phyloP scores from a whole-genome alignment of 805 yeast genomes.

The Starmerella gropengiesseri region DNA sequence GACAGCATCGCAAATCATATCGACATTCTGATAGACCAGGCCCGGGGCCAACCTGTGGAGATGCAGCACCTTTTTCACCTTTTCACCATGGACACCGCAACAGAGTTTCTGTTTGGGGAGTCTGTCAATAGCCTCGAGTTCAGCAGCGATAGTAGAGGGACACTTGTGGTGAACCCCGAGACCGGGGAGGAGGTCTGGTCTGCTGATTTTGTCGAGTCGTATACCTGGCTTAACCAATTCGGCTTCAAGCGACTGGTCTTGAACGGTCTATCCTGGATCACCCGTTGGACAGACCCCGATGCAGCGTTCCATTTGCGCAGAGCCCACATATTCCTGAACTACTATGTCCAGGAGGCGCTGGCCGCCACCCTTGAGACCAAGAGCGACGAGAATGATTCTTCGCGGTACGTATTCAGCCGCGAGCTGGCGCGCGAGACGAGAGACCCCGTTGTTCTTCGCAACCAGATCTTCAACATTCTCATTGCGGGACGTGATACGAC shows the following conservation, averaged over 20 bases:
- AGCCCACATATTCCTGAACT: constrained; percentile 32
- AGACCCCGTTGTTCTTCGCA: constrained; percentile 36
- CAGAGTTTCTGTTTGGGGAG: constrained; percentile 26
- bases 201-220: constrained; percentile 23
- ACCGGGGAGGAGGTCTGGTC: constrained; percentile 21
- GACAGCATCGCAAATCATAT: constrained; percentile 26
- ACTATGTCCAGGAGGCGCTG: constrained; percentile 34
- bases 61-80: constrained; percentile 20
- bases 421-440: constrained; percentile 38
- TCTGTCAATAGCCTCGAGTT: constrained; percentile 17
- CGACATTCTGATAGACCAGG: constrained; percentile 18
- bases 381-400: constrained; percentile 26
- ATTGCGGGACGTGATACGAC: constrained; percentile 44
- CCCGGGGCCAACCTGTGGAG: constrained; percentile 13
- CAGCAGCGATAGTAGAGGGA: constrained; percentile 5
- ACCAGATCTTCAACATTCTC: constrained; percentile 39
- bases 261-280: constrained; percentile 13
- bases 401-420: constrained; percentile 36
- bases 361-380: constrained; percentile 19
- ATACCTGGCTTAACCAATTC: constrained; percentile 13
- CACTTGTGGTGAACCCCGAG: constrained; percentile 1
- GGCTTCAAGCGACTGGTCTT: constrained; percentile 11
- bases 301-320: constrained; percentile 29
- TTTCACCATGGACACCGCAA: constrained; percentile 27
- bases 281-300: constrained; percentile 17